These are phyloP conservation scores for Avicennia marina DNA, from an alignment of 257 asterid genomes.

Conservation along the genomic window DNA sequence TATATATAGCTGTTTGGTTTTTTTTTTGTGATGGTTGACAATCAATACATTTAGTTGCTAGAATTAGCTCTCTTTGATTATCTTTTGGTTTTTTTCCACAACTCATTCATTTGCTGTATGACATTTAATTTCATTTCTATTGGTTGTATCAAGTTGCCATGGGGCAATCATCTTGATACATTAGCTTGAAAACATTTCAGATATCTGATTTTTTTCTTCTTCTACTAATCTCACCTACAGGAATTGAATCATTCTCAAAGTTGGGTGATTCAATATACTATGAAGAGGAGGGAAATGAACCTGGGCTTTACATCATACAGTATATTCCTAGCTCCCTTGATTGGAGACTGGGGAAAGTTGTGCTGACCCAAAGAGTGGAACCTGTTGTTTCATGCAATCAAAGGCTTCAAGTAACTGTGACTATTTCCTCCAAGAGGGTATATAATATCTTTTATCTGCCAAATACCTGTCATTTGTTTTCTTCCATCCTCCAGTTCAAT, in stretches of 20 bases:
- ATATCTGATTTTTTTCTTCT: neutral
- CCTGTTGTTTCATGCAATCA: slow-evolving; percentile 70
- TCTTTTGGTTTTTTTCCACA: neutral
- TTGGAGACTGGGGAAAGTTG: slow-evolving; percentile 65
- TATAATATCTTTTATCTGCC: too few relatives aligned
- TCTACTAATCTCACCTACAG: slow-evolving; percentile 28
- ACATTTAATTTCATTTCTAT: too few relatives aligned
- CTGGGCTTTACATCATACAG: slow-evolving; percentile 65
- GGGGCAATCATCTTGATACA: neutral
- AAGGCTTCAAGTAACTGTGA: slow-evolving; percentile 44
- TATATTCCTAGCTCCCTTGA: slow-evolving; percentile 65
- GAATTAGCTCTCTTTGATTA: neutral
- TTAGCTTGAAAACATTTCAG: neutral
- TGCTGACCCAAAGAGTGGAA: slow-evolving; percentile 45
- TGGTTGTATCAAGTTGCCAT: too few relatives aligned
- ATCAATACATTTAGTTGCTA: slow-evolving; percentile 1
- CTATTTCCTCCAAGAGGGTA: slow-evolving; percentile 45
- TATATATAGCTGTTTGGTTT: too few relatives aligned
- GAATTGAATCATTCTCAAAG: slow-evolving; percentile 89
- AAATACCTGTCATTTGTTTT: too few relatives aligned
- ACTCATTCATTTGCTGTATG: too few relatives aligned
- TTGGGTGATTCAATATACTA: slow-evolving; percentile 94
- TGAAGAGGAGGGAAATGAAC: slow-evolving; percentile 56
- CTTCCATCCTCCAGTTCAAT: too few relatives aligned
- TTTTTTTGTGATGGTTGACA: too few relatives aligned